phyloP scores from a whole-genome alignment of 2,329 filamentous ascomycete species.

The Fusarium palustre region DNA sequence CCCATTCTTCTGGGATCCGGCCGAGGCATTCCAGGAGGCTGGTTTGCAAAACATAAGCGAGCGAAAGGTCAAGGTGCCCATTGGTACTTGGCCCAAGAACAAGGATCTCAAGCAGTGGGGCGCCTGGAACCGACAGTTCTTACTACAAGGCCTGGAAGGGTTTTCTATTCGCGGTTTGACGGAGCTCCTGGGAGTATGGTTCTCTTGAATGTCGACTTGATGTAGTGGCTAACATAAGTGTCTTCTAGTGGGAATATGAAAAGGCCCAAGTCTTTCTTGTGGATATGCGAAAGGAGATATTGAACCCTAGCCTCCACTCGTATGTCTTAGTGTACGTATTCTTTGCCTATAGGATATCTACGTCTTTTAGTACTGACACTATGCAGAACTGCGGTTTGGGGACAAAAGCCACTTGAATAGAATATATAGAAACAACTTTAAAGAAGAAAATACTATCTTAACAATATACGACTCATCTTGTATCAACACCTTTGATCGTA shows the following conservation, averaged over 20 bases:
- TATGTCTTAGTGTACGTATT: constrained; percentile 8
- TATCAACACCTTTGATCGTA: accelerated
- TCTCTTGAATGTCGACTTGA: accelerated
- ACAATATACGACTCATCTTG: neutral
- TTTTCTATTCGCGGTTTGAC: constrained; percentile 43
- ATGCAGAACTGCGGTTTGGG: constrained; percentile 6
- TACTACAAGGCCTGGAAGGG: constrained; percentile 43
- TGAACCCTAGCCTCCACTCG: constrained; percentile 18
- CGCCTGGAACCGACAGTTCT: constrained; percentile 41
- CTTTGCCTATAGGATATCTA: accelerated
- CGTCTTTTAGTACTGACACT: neutral
- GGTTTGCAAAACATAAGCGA: constrained; percentile 21
- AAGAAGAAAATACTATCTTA: too few relatives aligned
- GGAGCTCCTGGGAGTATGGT: constrained; percentile 35
- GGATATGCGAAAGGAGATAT: constrained; percentile 16
- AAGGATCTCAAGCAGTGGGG: constrained; percentile 45
- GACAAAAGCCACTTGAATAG: constrained; percentile 13
- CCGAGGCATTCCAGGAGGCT: constrained; percentile 11
- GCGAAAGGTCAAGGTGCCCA: constrained; percentile 36
- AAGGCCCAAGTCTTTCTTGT: constrained; percentile 12
- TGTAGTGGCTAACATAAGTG: neutral
- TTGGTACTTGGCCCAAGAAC: constrained; percentile 50
- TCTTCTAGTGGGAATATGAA: constrained; percentile 16
- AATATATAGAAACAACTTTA: neutral
- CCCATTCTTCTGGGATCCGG: constrained; percentile 26